Evolutionary conservation across 1,139 yeast species (phyloP).

Genomic region (Debaryomyces singareniensis): DNA sequence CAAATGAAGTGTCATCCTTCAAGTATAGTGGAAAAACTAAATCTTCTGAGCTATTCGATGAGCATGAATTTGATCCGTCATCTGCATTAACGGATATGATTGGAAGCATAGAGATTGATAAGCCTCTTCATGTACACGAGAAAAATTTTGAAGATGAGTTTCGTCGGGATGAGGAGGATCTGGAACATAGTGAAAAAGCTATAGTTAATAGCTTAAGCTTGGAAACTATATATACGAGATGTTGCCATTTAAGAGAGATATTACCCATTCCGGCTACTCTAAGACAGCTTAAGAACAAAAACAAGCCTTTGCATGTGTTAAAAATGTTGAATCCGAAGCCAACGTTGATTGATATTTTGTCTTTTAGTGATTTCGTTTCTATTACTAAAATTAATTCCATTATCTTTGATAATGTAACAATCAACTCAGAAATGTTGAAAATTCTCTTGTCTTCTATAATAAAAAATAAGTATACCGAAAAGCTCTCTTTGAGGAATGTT

Average conservation of each 20-base stretch:
- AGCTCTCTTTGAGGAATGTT: slow-evolving; percentile 73
- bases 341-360: slow-evolving; percentile 78
- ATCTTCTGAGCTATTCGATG: slow-evolving; percentile 15
- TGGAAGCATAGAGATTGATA: slow-evolving; percentile 32
- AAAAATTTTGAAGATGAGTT: slow-evolving; percentile 36
- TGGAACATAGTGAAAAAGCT: slow-evolving; percentile 1
- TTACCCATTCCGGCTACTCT: slow-evolving; percentile 88
- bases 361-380: slow-evolving; percentile 82
- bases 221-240: slow-evolving; percentile 77
- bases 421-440: slow-evolving; percentile 75
- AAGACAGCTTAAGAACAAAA: slow-evolving; percentile 72
- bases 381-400: slow-evolving; percentile 76
- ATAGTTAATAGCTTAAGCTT: slow-evolving; percentile 31
- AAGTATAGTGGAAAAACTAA: slow-evolving; percentile 13
- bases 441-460: slow-evolving; percentile 60
- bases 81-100: slow-evolving; percentile 8
- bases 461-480: slow-evolving; percentile 53
- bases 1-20: slow-evolving; percentile 51
- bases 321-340: slow-evolving; percentile 87
- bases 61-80: slow-evolving; percentile 18
- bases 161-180: slow-evolving; percentile 17
- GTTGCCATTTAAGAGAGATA: slow-evolving; percentile 89
- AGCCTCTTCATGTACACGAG: slow-evolving; percentile 66
- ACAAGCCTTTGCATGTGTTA: slow-evolving; percentile 68
- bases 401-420: slow-evolving; percentile 74